Evolutionary conservation across 1,284 basidiomycete genomes (phyloP).

Genomic region (Melampsora americana): DNA sequence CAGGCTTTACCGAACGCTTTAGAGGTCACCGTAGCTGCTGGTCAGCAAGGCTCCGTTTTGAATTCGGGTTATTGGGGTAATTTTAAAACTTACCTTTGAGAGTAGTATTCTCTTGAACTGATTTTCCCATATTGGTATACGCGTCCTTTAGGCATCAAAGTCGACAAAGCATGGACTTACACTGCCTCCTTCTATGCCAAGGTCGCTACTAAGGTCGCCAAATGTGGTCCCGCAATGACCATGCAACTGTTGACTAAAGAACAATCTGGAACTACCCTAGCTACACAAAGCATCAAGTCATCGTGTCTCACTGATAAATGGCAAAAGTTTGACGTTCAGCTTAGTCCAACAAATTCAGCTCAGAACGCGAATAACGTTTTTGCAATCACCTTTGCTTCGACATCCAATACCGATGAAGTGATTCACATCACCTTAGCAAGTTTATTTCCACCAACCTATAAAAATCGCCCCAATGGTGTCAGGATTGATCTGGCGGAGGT

Average conservation of each 20-base stretch:
- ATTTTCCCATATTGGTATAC: background rate
- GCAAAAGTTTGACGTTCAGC: slow-evolving; percentile 2
- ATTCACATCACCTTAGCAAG: background rate
- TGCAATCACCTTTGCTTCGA: background rate
- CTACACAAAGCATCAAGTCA: background rate
- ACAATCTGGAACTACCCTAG: background rate
- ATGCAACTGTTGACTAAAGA: background rate
- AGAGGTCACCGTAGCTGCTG: background rate
- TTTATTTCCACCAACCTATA: background rate
- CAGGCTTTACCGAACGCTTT: background rate
- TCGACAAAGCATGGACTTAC: background rate
- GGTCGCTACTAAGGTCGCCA: background rate
- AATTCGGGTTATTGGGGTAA: slow-evolving; percentile 10
- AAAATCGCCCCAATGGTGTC: slow-evolving; percentile 1
- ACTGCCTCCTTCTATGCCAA: slow-evolving; percentile 2
- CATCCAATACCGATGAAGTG: slow-evolving; percentile 1
- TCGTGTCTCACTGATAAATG: background rate
- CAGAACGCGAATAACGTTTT: background rate
- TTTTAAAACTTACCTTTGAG: background rate
- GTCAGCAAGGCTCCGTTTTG: background rate
- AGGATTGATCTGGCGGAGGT: slow-evolving; percentile 5
- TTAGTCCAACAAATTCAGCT: background rate
- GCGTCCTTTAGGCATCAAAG: background rate
- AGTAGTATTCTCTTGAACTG: background rate
- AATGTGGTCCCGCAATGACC: background rate